Conservation (phyloP, 106 monocot species). For the Cymbidium sinense region DNA sequence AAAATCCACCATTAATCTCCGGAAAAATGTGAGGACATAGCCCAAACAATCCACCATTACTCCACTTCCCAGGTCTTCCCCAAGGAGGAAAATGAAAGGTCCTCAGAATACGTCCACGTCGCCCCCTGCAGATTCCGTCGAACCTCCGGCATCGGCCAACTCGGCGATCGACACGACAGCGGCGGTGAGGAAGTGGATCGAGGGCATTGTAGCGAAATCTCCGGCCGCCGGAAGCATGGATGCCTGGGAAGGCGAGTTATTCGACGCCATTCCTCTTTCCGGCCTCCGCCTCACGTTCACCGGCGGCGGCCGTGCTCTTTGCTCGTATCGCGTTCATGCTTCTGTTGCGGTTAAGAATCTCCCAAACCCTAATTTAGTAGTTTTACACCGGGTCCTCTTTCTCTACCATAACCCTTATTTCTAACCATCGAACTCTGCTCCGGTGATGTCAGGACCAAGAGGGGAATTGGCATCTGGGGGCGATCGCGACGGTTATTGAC, state of each 20-base stretch:
- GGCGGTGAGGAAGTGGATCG: slow-evolving; percentile 19
- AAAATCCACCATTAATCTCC: no score
- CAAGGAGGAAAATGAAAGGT: not conserved
- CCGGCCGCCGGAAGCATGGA: slow-evolving; percentile 1
- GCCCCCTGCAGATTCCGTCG: not conserved
- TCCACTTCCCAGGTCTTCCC: not conserved
- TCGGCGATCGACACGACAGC: not conserved
- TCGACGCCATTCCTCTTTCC: slow-evolving; percentile 28
- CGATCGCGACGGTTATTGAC: slow-evolving; percentile 48
- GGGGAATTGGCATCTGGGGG: slow-evolving; percentile 47
- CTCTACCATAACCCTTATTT: not conserved
- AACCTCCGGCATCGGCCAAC: not conserved
- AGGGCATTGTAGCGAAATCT: not conserved
- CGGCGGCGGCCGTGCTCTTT: slow-evolving; percentile 26
- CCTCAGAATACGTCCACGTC: not conserved
- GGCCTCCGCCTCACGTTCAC: slow-evolving; percentile 18
- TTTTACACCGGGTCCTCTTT: no score
- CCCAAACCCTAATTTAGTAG: not conserved
- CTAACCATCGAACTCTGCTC: not conserved
- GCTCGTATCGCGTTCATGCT: slow-evolving; percentile 30
- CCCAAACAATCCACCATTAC: no score
- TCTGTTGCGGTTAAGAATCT: slow-evolving; percentile 23
- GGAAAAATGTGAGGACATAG: no score
- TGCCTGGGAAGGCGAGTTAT: slow-evolving; percentile 15
- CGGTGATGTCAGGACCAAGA: slow-evolving; percentile 26